Conservation (phyloP, 495 filamentous ascomycete genomes). For the Xylaria flabelliformis region DNA sequence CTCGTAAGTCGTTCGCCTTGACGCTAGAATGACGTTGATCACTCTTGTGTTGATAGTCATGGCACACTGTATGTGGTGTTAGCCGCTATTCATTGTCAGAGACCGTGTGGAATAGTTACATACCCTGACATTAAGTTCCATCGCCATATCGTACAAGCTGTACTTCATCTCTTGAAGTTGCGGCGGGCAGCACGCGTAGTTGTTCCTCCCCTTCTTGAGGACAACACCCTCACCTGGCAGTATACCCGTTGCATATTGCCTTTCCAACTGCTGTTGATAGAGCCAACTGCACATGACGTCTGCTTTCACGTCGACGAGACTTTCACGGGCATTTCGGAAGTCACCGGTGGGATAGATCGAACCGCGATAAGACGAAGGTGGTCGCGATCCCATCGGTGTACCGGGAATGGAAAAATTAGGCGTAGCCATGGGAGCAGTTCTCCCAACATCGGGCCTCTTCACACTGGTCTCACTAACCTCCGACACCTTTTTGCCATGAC, state of each 20-base stretch:
- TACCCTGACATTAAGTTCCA: slow-evolving; percentile 61
- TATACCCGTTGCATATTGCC: slow-evolving; percentile 60
- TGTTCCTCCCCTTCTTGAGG: slow-evolving; percentile 60
- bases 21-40: slow-evolving; percentile 60
- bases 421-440: slow-evolving; percentile 21
- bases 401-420: slow-evolving; percentile 28
- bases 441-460: slow-evolving; percentile 6
- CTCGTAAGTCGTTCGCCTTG: slow-evolving; percentile 45
- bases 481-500: slow-evolving; percentile 22
- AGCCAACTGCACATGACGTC: slow-evolving; percentile 68
- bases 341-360: slow-evolving; percentile 29
- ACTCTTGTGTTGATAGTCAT: slow-evolving; percentile 66
- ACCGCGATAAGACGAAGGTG: slow-evolving; percentile 25
- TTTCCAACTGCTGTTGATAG: slow-evolving; percentile 64
- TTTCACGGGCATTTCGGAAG: slow-evolving; percentile 41
- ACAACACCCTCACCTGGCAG: slow-evolving; percentile 65
- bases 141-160: slow-evolving; percentile 58
- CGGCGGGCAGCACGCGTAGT: slow-evolving; percentile 63
- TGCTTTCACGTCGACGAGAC: slow-evolving; percentile 58
- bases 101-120: slow-evolving; percentile 16
- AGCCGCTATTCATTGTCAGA: slow-evolving; percentile 23
- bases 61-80: slow-evolving; percentile 49
- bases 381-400: slow-evolving; percentile 27
- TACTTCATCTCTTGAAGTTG: slow-evolving; percentile 54
- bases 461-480: slow-evolving; percentile 15